A percentile compares a stretch with the other conserved stretches of the same genome.
phyloP scores from a whole-genome alignment of 2,329 filamentous ascomycete species.

The Calonectria montana region DNA sequence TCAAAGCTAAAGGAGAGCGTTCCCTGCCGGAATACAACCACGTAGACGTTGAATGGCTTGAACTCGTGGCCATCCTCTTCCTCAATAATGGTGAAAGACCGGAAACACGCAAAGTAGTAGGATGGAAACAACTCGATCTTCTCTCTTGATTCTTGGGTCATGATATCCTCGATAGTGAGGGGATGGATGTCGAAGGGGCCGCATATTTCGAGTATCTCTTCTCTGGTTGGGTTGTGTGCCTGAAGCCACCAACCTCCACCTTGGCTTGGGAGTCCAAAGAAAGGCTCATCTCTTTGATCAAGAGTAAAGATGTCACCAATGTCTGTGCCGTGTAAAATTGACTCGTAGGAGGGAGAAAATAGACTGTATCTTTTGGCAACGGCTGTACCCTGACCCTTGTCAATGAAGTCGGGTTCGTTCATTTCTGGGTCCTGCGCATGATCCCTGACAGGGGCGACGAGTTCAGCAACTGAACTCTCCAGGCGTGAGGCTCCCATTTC shows the following conservation, averaged over 20 bases:
- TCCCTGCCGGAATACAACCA: slow-evolving; percentile 96
- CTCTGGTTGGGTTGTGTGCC: slow-evolving; percentile 87
- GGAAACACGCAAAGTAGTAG: slow-evolving; percentile 98
- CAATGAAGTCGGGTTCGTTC: not conserved
- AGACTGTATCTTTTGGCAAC: slow-evolving; percentile 87
- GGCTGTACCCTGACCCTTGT: not conserved
- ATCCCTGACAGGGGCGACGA: not conserved
- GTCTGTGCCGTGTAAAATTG: slow-evolving; percentile 92
- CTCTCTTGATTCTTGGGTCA: slow-evolving; percentile 93
- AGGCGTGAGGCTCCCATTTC: not conserved
- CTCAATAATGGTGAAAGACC: slow-evolving; percentile 85
- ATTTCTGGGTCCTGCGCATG: not conserved
- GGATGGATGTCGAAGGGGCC: slow-evolving; percentile 96
- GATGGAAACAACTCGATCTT: slow-evolving; percentile 98
- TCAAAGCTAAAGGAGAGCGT: slow-evolving; percentile 95
- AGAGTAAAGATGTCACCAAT: slow-evolving; percentile 89
- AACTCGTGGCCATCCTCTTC: slow-evolving; percentile 85
- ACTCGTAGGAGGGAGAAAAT: slow-evolving; percentile 95
- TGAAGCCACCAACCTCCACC: slow-evolving; percentile 95
- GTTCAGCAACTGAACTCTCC: not conserved
- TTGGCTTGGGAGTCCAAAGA: slow-evolving; percentile 78
- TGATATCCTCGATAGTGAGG: slow-evolving; percentile 95
- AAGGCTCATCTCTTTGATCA: slow-evolving; percentile 86
- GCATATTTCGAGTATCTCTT: slow-evolving; percentile 90
- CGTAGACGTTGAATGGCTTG: slow-evolving; percentile 96